Evolutionary conservation across 108 stramenopile species (phyloP).

Genomic region (Nitzschia sp.): DNA sequence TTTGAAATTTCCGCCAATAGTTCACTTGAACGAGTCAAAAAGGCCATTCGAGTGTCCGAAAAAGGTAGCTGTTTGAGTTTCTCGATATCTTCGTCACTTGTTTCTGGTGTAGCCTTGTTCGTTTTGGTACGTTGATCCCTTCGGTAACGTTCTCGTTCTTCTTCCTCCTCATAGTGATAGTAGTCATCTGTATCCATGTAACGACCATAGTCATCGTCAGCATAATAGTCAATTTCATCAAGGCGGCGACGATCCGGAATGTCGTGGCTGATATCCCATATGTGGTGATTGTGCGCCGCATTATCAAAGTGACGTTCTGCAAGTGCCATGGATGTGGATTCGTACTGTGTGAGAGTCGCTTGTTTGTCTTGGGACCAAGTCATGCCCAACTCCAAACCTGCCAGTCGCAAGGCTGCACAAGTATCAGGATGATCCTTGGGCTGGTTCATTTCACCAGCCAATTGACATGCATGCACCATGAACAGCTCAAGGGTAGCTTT

Average conservation of each 20-base stretch:
- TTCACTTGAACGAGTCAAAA: slow-evolving; percentile 16
- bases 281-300: slow-evolving; percentile 11
- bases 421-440: slow-evolving; percentile 20
- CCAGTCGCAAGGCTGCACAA: slow-evolving; percentile 61
- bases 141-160: background rate
- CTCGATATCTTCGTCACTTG: slow-evolving; percentile 31
- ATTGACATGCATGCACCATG: slow-evolving; percentile 63
- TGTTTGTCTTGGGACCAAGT: slow-evolving; percentile 23
- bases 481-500: slow-evolving; percentile 38
- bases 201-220: slow-evolving; percentile 21
- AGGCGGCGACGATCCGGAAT: slow-evolving; percentile 27
- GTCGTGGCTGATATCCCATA: slow-evolving; percentile 25
- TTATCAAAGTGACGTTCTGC: slow-evolving; percentile 20
- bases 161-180: slow-evolving; percentile 29
- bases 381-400: slow-evolving; percentile 53
- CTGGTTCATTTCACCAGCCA: slow-evolving; percentile 62
- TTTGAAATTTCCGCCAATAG: slow-evolving; percentile 20
- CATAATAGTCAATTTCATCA: slow-evolving; percentile 26
- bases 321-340: slow-evolving; percentile 5
- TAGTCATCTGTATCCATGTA: slow-evolving; percentile 16
- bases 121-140: background rate
- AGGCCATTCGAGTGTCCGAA: slow-evolving; percentile 19
- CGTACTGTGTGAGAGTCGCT: background rate
- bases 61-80: slow-evolving; percentile 14
- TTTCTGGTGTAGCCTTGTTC: slow-evolving; percentile 13